These are phyloP conservation scores for Cadophora sp. DNA, from an alignment of 2,329 filamentous ascomycete species.

Conservation along the genomic window DNA sequence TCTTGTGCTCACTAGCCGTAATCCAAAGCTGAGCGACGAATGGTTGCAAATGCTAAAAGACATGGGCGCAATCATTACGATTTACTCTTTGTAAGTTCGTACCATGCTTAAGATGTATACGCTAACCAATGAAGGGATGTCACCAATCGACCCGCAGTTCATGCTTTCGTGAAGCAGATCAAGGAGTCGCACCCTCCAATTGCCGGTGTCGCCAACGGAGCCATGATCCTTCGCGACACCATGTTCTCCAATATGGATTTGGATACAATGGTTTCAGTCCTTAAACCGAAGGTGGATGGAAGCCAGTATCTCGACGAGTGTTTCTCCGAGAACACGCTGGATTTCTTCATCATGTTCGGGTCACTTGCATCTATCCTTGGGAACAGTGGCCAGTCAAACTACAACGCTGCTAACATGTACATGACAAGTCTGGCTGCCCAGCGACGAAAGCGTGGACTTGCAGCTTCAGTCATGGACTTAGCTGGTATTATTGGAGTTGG, in stretches of 20 bases:
- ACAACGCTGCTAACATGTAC: constrained; percentile 54
- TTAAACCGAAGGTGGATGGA: constrained; percentile 47
- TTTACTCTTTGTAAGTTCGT: not conserved
- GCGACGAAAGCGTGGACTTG: constrained; percentile 48
- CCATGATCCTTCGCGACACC: constrained; percentile 51
- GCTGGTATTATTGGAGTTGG: constrained; percentile 55
- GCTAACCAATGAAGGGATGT: constrained; percentile 3
- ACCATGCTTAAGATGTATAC: not conserved
- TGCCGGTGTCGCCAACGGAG: constrained; percentile 51
- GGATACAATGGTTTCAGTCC: constrained; percentile 36
- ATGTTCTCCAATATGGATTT: constrained; percentile 42
- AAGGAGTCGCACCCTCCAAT: constrained; percentile 45
- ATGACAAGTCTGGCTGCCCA: constrained; percentile 45
- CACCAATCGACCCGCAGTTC: not conserved
- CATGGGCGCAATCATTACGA: not conserved
- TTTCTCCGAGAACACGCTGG: constrained; percentile 42
- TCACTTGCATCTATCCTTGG: constrained; percentile 43
- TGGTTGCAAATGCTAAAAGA: constrained; percentile 29
- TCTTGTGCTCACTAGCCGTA: constrained; percentile 49
- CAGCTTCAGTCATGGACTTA: constrained; percentile 57
- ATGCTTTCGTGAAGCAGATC: not conserved
- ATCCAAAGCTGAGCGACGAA: constrained; percentile 44
- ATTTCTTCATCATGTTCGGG: constrained; percentile 49
- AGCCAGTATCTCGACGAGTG: constrained; percentile 42
- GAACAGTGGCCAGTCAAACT: constrained; percentile 51